Conservation (phyloP, 176 grass and related monocot genomes). For the Oryza glumipatula region DNA sequence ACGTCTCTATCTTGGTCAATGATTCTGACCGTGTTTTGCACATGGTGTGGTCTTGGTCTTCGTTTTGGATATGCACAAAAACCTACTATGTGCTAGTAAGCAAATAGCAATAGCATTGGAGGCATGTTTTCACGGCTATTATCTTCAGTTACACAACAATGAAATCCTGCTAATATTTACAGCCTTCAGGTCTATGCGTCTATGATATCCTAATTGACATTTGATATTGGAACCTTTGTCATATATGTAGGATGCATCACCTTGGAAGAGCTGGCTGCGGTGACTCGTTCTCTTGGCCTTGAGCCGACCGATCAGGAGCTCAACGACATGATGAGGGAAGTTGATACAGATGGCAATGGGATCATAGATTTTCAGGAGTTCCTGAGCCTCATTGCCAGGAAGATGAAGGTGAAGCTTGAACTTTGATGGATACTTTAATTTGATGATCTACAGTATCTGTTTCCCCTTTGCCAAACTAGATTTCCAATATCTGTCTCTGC, state of each 20-base stretch:
- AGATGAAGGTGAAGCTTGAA: conserved; percentile 55
- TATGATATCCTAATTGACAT: background rate
- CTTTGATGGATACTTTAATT: background rate
- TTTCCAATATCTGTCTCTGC: background rate
- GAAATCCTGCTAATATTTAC: background rate
- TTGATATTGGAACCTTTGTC: conserved; percentile 13
- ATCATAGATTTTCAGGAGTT: conserved; percentile 85
- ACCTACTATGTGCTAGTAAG: background rate
- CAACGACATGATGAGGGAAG: conserved; percentile 74
- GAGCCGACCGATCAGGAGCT: conserved; percentile 69
- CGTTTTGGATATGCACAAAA: conserved; percentile 13
- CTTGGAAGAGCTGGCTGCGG: conserved; percentile 62
- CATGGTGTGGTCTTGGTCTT: conserved; percentile 16
- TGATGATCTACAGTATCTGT: background rate
- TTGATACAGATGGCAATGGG: conserved; percentile 77
- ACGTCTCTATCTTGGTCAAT: conserved; percentile 43
- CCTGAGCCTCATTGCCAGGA: conserved; percentile 57
- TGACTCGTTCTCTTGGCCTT: conserved; percentile 60
- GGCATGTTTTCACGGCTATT: background rate
- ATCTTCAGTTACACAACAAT: background rate
- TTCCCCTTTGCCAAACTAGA: background rate
- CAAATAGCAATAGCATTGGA: background rate
- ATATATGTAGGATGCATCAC: conserved; percentile 68
- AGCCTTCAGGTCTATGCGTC: background rate
- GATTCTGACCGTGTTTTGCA: conserved; percentile 38